Base-by-base conservation (phyloP, 208 protist species). In the Acanthamoeba sp. region DNA sequence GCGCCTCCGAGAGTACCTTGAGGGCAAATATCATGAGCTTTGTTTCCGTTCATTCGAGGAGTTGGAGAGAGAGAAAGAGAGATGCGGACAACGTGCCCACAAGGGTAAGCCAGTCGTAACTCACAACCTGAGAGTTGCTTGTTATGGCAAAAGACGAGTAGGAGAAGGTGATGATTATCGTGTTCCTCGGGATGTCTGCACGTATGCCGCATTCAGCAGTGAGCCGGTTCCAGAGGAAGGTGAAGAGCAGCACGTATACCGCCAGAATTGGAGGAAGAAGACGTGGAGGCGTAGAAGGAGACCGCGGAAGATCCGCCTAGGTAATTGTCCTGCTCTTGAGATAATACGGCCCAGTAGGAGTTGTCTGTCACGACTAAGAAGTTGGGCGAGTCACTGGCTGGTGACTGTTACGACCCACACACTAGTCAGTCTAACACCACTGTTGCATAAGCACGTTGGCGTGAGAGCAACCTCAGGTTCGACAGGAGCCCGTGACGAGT, bases 81-180 rank as follows among this genome's bases (percentile, higher is more conserved):
- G 14, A 52, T 20, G 48, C 10, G 5, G 18, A 40, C 3, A 12
- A 20, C 1, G n/a, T 40, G 38, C 66, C 66, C 0, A 80, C 38
- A 9, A 80, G 71, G 3, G 71, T n/a, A 22, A 80, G 71, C 71
- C 71, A 80, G 40, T 80, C 71, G 71, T 80, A 80, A 36, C 20
- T 48, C 20, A 80, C 36, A 2, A 80, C 40, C 27, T 80, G 71
- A 10, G 32, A 80, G 24, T 80, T n/a, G 36, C 7, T 50, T 4
- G 7, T 14, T 0, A 80, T 24, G 10, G 71, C 71, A 34, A 50
- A 80, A 3, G 71, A 80, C 20, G 71, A 80, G 36, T 80, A 80
- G 36, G 71, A 80, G 71, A 80, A 80, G 7, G 71, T 80, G 36
- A 80, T 48, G 10, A 50, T 9, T 5, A 80, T 45, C 0, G 24